Base-by-base conservation (phyloP, 2,329 filamentous ascomycete genomes). In the Rhexocercosporidium sp. region DNA sequence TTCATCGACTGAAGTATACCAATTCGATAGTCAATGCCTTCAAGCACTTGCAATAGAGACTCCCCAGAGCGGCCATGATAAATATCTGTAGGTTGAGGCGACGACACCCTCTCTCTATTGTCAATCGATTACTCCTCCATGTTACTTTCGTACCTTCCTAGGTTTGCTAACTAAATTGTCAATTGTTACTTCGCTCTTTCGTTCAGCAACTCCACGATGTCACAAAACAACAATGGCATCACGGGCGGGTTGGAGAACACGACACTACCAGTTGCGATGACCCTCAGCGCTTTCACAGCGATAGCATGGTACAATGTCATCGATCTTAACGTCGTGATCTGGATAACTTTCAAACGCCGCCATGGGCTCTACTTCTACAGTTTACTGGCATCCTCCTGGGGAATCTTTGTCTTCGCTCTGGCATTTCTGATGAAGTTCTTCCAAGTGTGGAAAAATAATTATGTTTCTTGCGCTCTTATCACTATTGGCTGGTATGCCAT, bases 401-500 rank as follows among this genome's bases (percentile, higher is more conserved):
- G 66, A 37, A 68, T 68, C 49, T 39, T 59, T 37, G 20, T 56
- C n/a, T 62, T 61, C 47, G 51, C 65, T 9, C 25, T 64, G 16
- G 65, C 61, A 47, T 67, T 67, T 47, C 29, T 67, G 14, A 39
- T 67, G 12, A 67, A 61, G 34, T 67, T 67, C 60, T 67, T 65
- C 51, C 31, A 59, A 27, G 20, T 59, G n/a, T 41, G 37, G 31
- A 59, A 59, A 44, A 25, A 37, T 25, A 11, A 22, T 27, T 22
- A 22, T 53, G 44, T 37, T 8, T 34, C 44, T 53, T 51, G 25
- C 16, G 78, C 78, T 12, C 73, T 83, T 22, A 76, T 84, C 54
- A 81, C 79, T 16, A 69, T 83, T 44, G 81, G 82, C 63, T 84
- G 82, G 82, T 83, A 79, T 70, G 76, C 75, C 22, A 71, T 72